These are phyloP conservation scores for Fusarium metavorans DNA, from an alignment of 2,329 filamentous ascomycete genomes.

Conservation along the genomic window DNA sequence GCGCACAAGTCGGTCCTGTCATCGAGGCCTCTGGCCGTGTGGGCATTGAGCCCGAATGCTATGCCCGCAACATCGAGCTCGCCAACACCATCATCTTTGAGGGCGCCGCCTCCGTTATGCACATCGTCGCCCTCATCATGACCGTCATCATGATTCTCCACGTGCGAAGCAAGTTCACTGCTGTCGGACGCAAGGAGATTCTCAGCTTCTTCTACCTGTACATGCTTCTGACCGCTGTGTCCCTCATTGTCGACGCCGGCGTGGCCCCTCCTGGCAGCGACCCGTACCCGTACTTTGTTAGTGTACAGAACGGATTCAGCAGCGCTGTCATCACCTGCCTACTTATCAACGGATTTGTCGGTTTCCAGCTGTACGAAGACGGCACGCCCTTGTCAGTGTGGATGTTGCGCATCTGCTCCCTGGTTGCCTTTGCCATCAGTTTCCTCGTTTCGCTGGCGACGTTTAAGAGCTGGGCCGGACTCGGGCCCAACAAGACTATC, in stretches of 20 bases:
- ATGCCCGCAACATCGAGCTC: conserved; percentile 92
- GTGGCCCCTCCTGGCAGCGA: conserved; percentile 86
- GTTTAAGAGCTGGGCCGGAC: conserved; percentile 90
- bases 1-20: conserved; percentile 83
- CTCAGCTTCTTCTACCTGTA: conserved; percentile 98
- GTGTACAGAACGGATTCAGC: conserved; percentile 84
- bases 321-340: conserved; percentile 90
- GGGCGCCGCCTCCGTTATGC: conserved; percentile 89
- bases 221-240: conserved; percentile 88
- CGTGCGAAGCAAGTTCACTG: conserved; percentile 96
- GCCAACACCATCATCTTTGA: conserved; percentile 99
- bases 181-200: conserved; percentile 81
- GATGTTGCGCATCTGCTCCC: conserved; percentile 84
- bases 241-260: conserved; percentile 90
- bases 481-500: conserved; percentile 86
- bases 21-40: conserved; percentile 74
- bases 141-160: conserved; percentile 98
- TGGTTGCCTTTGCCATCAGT: conserved; percentile 85
- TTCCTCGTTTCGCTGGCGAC: conserved; percentile 91
- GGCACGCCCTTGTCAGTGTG: conserved; percentile 94
- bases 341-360: conserved; percentile 97
- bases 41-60: conserved; percentile 91
- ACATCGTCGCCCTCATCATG: conserved; percentile 92
- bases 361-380: conserved; percentile 98
- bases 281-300: conserved; percentile 91